A percentile compares a stretch with the other conserved stretches of the same genome.
phyloP scores from a whole-genome alignment of 306 rosid species.

The Fragaria ananassa region DNA sequence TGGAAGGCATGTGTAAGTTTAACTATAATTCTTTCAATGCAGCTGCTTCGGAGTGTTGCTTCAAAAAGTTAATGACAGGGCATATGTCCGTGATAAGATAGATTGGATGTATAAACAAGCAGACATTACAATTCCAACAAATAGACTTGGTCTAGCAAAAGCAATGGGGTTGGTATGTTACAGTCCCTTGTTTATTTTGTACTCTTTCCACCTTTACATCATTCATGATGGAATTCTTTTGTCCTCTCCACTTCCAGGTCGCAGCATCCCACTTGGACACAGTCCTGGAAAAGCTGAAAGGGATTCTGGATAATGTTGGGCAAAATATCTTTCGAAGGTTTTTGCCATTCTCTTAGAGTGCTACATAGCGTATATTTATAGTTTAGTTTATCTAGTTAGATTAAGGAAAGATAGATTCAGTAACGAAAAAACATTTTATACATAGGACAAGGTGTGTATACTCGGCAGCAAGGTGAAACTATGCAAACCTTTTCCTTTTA shows the following conservation, averaged over 20 bases:
- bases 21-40: conserved; percentile 25
- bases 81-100: conserved; percentile 73
- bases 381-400: conserved; percentile 13
- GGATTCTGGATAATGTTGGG: conserved; percentile 84
- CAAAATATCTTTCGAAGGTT: conserved; percentile 82
- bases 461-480: not conserved
- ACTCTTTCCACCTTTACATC: conserved; percentile 30
- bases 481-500: not conserved
- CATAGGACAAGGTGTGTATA: not conserved
- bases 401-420: not conserved
- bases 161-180: conserved; percentile 88
- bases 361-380: conserved; percentile 21
- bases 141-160: conserved; percentile 95
- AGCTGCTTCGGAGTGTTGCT: conserved; percentile 95
- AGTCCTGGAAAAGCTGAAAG: conserved; percentile 90
- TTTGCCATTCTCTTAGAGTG: conserved; percentile 32
- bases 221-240: conserved; percentile 25
- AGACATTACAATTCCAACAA: conserved; percentile 68
- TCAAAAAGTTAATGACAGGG: conserved; percentile 84
- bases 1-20: not conserved
- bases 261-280: conserved; percentile 99
- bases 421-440: not conserved
- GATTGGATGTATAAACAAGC: conserved; percentile 89
- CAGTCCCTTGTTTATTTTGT: conserved; percentile 14
- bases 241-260: conserved; percentile 49